These are phyloP conservation scores for Jaenimonas drosophilae DNA, from an alignment of 208 protist genomes.

Conservation along the genomic window DNA sequence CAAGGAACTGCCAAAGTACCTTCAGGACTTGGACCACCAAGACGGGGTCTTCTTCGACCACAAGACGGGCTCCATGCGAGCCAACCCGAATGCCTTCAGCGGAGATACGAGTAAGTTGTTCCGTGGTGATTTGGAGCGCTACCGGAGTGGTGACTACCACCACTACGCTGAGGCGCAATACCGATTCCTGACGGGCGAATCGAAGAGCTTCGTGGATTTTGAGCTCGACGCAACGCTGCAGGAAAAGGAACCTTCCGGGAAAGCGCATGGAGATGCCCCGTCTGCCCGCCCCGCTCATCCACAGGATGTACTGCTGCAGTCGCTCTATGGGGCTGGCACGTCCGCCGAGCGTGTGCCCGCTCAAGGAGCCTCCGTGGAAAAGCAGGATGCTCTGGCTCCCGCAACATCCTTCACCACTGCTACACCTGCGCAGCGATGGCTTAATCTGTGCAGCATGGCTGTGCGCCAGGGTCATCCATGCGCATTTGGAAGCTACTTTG, in stretches of 20 bases:
- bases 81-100: conserved; percentile 53
- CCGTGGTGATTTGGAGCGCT: conserved; percentile 68
- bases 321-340: conserved; percentile 36
- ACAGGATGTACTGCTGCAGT: conserved; percentile 33
- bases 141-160: conserved; percentile 65
- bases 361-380: too few relatives aligned
- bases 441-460: conserved; percentile 14
- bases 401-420: too few relatives aligned
- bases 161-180: conserved; percentile 73
- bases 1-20: conserved; percentile 77
- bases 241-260: too few relatives aligned
- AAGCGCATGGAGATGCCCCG: neutral
- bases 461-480: conserved; percentile 47
- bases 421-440: conserved; percentile 2
- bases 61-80: conserved; percentile 81
- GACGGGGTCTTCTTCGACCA: conserved; percentile 60
- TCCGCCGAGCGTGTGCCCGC: conserved; percentile 5
- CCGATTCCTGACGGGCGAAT: conserved; percentile 70
- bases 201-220: conserved; percentile 78
- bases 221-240: conserved; percentile 52
- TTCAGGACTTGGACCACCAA: conserved; percentile 66
- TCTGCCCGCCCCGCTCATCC: conserved; percentile 7
- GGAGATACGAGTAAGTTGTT: conserved; percentile 24
- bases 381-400: too few relatives aligned
- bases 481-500: conserved; percentile 74